Evolutionary conservation across 108 stramenopile species (phyloP).

Genomic region (Cyclostephanos invisitatus): DNA sequence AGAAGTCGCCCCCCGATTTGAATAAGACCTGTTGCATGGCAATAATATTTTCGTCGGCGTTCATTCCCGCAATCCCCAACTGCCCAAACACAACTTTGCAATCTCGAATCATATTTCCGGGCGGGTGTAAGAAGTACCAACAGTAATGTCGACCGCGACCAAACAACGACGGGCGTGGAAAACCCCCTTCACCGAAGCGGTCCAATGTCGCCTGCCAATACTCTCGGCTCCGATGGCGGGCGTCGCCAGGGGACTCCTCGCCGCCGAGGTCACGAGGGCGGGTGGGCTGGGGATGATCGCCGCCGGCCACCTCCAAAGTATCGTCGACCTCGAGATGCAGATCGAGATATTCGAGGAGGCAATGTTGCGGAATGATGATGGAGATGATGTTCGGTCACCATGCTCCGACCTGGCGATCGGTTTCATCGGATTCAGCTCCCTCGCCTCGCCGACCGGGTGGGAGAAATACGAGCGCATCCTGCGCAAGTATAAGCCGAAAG

Average conservation of each 20-base stretch:
- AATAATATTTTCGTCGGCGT: too few relatives aligned
- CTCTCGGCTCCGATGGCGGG: constrained; percentile 81
- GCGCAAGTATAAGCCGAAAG: constrained; percentile 51
- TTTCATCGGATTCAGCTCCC: constrained; percentile 70
- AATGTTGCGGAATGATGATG: constrained; percentile 1
- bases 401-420: constrained; percentile 51
- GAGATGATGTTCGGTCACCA: constrained; percentile 8
- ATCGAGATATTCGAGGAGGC: constrained; percentile 51
- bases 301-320: constrained; percentile 64
- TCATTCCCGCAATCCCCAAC: too few relatives aligned
- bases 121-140: too few relatives aligned
- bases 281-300: constrained; percentile 64
- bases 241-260: constrained; percentile 62
- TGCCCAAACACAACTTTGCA: too few relatives aligned
- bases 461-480: constrained; percentile 54
- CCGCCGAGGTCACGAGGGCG: constrained; percentile 61
- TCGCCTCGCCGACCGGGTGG: constrained; percentile 50
- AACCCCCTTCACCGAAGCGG: constrained; percentile 52
- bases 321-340: constrained; percentile 44
- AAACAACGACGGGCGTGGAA: constrained; percentile 24
- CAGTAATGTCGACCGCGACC: background rate
- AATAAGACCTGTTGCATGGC: too few relatives aligned
- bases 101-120: too few relatives aligned
- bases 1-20: too few relatives aligned
- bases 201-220: constrained; percentile 58